These are phyloP conservation scores for Blepharisma stoltei DNA, from an alignment of 73 alveolate species.

Conservation along the genomic window DNA sequence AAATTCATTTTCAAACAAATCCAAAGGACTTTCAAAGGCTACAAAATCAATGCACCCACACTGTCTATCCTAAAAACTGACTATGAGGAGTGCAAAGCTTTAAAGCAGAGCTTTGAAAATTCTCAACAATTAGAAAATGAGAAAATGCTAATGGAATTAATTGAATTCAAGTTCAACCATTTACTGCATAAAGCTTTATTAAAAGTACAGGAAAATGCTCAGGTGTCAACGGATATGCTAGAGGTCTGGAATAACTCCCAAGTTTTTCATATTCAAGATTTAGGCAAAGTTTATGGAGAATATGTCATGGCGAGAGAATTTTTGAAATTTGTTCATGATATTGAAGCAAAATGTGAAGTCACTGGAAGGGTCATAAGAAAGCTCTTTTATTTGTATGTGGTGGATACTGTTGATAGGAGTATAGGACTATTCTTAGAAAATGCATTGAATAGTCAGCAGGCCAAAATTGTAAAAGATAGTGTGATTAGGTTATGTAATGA, in stretches of 20 bases:
- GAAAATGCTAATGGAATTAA: neutral
- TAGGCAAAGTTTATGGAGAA: neutral
- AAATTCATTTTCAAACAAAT: constrained; percentile 43
- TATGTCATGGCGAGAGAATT: neutral
- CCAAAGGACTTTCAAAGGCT: constrained; percentile 37
- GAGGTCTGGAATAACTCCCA: neutral
- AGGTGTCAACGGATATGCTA: neutral
- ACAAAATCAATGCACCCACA: constrained; percentile 26
- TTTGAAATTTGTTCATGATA: neutral
- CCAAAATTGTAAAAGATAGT: neutral
- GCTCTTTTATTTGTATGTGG: neutral
- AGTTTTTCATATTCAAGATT: neutral
- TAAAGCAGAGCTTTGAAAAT: neutral
- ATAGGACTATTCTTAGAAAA: neutral
- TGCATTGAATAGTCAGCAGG: neutral
- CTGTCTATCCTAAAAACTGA: neutral
- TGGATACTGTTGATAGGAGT: neutral
- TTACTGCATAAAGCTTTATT: neutral
- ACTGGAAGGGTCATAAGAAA: neutral
- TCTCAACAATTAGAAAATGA: neutral
- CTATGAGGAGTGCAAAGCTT: neutral
- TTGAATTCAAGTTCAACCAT: neutral
- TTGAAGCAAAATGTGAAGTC: neutral
- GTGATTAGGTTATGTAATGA: neutral
- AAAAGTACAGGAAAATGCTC: neutral